Evolutionary conservation across 1,284 basidiomycete species (phyloP), one percentile per base, ranked within the genome.

Genomic region (Pascua sp.): DNA sequence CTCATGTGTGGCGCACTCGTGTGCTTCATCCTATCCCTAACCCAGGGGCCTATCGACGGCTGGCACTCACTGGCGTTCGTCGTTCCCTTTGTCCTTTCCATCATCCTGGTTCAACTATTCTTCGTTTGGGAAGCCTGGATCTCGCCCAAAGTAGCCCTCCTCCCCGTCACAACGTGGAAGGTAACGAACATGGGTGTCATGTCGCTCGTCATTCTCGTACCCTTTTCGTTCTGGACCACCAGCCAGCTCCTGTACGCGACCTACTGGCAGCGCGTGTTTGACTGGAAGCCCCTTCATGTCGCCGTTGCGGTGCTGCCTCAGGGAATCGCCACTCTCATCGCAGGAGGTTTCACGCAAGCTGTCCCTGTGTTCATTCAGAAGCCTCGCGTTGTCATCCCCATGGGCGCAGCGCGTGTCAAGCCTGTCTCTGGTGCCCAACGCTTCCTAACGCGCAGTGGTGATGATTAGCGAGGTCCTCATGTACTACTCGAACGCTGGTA

Each of bases 251-350:
- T 68, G 13, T 72, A 67, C 54, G 62, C 67, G 1, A 65, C 56
- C 9, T 69, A 63, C 61, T 68, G 56, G 53, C 68, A 70, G 48
- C 43, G 52, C 9, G 59, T 56, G 18, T 42, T 60, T n/a, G 49
- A 58, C 10, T 70, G 67, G 67, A 46, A n/a, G 5, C 61, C 67
- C 1, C 38, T 72, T 44, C 66, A 70, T 46, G 67, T 67, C 42
- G 70, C 70, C 9, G 72, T 65, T 18, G 69, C 69, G 5, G 63
- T 71, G 15, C 49, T 75, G 1, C 72, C 72, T 8, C 72, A 75
- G 51, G 72, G 72, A 38, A 61, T 75, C 32, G 58, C 63, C 15
- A 67, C 56, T 16, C 47, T 75, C 1, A 32, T 73, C 16, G 42
- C 67, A 32, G 72, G 72, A 17, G 69, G 60, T 17, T 8, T 62